A percentile compares a stretch with the other conserved stretches of the same genome.
Evolutionary conservation across 192 early-diverging fungal genomes (phyloP).

Genomic region (Coemansia sp.): DNA sequence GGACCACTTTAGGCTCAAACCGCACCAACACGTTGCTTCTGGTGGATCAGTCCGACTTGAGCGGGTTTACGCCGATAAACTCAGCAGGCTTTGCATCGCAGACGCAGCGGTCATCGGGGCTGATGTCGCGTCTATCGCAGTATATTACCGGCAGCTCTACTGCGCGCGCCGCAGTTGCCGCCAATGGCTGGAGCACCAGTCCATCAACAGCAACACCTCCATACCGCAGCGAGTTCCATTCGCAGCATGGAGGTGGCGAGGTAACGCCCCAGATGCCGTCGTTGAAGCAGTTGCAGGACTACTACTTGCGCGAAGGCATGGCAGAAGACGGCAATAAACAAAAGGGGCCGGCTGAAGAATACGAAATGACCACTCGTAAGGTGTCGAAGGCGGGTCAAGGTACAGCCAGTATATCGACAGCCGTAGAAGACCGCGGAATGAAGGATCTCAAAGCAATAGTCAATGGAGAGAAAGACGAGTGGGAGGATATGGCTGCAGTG

Average conservation of each 20-base stretch:
- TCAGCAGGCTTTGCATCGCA: not conserved
- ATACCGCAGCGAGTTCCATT: not conserved
- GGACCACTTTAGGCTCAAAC: slow-evolving; percentile 22
- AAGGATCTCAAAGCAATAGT: slow-evolving; percentile 36
- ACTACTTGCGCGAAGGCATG: slow-evolving; percentile 40
- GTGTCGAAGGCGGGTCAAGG: not conserved
- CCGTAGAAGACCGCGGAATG: slow-evolving; percentile 26
- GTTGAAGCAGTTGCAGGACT: slow-evolving; percentile 51
- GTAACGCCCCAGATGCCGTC: slow-evolving; percentile 31
- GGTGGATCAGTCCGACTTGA: slow-evolving; percentile 38
- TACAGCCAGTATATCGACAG: slow-evolving; percentile 20
- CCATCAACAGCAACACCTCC: slow-evolving; percentile 2
- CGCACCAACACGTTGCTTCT: slow-evolving; percentile 44
- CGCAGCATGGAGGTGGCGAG: not conserved
- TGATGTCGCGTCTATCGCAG: slow-evolving; percentile 45
- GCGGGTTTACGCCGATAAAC: slow-evolving; percentile 13
- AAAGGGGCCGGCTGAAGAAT: slow-evolving; percentile 15
- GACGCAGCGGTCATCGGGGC: slow-evolving; percentile 16
- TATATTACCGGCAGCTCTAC: slow-evolving; percentile 21
- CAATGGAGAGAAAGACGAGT: slow-evolving; percentile 25
- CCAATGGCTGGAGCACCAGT: slow-evolving; percentile 12
- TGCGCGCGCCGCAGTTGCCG: not conserved
- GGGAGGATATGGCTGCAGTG: slow-evolving; percentile 22
- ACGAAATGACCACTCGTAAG: slow-evolving; percentile 21
- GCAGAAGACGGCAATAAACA: not conserved